phyloP scores from a whole-genome alignment of 345 rosid genomes.

The Rhizophora mangle region DNA sequence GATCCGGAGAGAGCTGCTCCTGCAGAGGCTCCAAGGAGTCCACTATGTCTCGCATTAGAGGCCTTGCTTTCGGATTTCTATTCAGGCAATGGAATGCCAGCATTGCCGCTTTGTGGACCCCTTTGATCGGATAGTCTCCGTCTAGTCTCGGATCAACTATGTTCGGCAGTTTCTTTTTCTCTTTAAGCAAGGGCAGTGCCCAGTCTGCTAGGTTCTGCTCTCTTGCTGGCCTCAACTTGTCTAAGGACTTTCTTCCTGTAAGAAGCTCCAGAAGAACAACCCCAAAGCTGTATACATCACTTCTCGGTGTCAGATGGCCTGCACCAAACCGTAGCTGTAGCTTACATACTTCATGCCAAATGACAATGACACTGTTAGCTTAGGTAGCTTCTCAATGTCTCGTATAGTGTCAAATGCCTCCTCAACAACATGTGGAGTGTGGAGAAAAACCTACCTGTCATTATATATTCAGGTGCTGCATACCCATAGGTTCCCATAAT shows the following conservation, averaged over 20 bases:
- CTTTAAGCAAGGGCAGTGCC: constrained; percentile 86
- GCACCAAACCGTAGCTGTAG: constrained; percentile 9
- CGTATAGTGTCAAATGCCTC: too few species aligned
- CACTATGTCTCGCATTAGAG: constrained; percentile 95
- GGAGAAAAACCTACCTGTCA: constrained; percentile 59
- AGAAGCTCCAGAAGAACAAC: constrained; percentile 78
- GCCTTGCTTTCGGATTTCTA: constrained; percentile 89
- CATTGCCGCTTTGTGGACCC: constrained; percentile 88
- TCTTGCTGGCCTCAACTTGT: constrained; percentile 76
- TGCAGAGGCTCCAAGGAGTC: constrained; percentile 94
- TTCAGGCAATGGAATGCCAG: constrained; percentile 94
- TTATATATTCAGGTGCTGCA: constrained; percentile 96
- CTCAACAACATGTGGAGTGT: background rate
- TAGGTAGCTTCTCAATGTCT: too few species aligned
- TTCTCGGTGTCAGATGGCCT: constrained; percentile 85
- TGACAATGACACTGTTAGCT: too few species aligned
- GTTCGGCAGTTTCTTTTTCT: constrained; percentile 76
- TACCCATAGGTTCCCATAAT: constrained; percentile 99
- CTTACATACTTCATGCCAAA: too few species aligned
- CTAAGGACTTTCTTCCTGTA: constrained; percentile 80
- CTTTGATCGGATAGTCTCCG: constrained; percentile 71
- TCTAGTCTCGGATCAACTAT: constrained; percentile 71
- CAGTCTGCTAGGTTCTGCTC: constrained; percentile 90
- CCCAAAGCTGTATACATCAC: constrained; percentile 88
- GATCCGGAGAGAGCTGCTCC: constrained; percentile 7